Base-by-base conservation (phyloP, 805 yeast genomes). In the Candida yuanshanica region DNA sequence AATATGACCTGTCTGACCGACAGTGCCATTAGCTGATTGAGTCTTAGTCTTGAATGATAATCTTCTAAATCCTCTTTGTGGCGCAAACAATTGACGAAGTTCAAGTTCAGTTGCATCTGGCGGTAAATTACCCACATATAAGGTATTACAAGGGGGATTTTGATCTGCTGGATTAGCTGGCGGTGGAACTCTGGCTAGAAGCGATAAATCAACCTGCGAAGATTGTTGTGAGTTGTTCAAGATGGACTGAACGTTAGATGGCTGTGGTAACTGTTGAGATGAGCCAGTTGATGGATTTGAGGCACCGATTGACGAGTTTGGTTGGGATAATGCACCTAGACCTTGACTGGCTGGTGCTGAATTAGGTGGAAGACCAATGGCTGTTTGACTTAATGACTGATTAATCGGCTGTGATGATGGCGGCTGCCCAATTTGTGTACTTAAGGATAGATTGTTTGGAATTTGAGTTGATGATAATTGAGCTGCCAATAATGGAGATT, bases 91-190 rank as follows among this genome's bases (percentile, higher is more conserved):
- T 31, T 86, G 81, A 51, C 96, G 78, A 48, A 93, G 74, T 62
- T 93, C 99, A 42, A 83, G 83, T 59, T 93, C 99, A 3, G 95
- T 83, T 2, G 97, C 95, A 68, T 93, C 96, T 14, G 96, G 96
- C 3, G 99, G 98, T 55, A 93, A 72, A 61, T 93, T 93, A 16
- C 99, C 99, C 36, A 93, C 99, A 56, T 93, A 93, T 42, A 93
- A 69, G 0, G 99, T 93, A 62, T 93, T 93, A 66, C 99, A 93
- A 7, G 99, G 99, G 4, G 99, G 98, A 59, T 93, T 93, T 65
- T 93, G 99, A 63, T 93, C 99, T 2, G 99, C 98, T 7, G 99
- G 99, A 56, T 91, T 91, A 1, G 96, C 96, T 7, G 95, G 95
- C 5, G 91, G 89, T 12, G 93, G 95, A 23, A 85, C 89, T 49